Evolutionary conservation across 116 monocot genomes (phyloP), one percentile per base, ranked within the genome.

Genomic region (Cymodocea nodosa): DNA sequence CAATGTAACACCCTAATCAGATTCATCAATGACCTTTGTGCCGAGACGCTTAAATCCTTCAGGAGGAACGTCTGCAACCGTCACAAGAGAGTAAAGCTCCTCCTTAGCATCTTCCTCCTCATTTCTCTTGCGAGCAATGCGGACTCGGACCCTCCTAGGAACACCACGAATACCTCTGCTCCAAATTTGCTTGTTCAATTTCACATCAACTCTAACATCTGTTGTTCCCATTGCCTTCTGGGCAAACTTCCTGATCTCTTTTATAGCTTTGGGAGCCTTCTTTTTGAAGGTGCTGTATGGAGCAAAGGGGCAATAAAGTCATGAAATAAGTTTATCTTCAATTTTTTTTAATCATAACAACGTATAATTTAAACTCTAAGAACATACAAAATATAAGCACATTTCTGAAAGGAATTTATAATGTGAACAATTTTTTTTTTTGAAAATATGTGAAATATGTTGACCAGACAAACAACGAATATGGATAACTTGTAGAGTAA

Each of bases 81-180:
- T 77, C 15, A 77, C 77, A 16, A 77, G 72, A 10, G 77, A 77
- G 58, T 72, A 77, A 39, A 77, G 77, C 63, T 77, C 77, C 22
- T 77, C 77, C 63, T 72, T 77, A 3, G 77, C 77, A 63, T 77
- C 77, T 68, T 77, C 77, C 36, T 77, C 77, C 35, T 77, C 77
- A n/a, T 77, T 77, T 54, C 77, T 77, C 64, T 72, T 77, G 4
- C 77, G 67, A 5, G 77, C 35, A 4, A 77, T 77, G 36, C 77
- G 65, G 12, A 77, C 77, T 8, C 77, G 72, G 0, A 77, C 50
- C 30, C 77, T 67, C 35, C 77, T 72, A 5, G 77, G 77, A 25
- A 77, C 77, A 23, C 77, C 64, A 5, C 77, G 34, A 56, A 77
- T 72, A 3, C 77, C 77, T 60, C 72, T 68, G 62, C 77, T 77